Conservation (phyloP, 306 rosid species). For the Ammopiptanthus mongolicus region DNA sequence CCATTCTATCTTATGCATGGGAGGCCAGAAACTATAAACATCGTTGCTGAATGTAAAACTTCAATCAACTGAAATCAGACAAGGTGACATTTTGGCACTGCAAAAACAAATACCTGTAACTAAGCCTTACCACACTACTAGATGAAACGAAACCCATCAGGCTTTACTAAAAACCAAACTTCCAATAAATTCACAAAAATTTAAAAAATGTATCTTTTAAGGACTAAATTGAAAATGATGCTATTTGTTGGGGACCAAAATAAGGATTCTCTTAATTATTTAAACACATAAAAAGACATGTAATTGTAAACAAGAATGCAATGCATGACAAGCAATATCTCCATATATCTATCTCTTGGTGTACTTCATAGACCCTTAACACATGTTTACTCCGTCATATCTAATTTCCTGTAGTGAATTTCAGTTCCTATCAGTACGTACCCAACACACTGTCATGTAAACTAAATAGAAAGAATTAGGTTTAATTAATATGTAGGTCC, state of each 20-base stretch:
- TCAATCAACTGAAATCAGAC: neutral
- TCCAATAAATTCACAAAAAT: neutral
- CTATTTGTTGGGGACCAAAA: neutral
- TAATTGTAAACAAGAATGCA: neutral
- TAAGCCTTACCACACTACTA: neutral
- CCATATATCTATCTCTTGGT: neutral
- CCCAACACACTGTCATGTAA: neutral
- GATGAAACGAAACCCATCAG: neutral
- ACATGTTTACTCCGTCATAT: neutral
- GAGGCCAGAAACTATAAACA: neutral
- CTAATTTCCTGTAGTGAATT: neutral
- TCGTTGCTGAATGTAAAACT: neutral
- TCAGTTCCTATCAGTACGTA: neutral
- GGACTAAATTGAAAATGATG: neutral
- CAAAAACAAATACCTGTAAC: neutral
- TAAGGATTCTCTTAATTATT: neutral
- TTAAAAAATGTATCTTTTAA: neutral
- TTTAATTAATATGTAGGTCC: too few species aligned
- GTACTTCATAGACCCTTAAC: neutral
- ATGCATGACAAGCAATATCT: neutral
- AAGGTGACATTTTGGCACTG: neutral
- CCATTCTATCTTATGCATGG: neutral
- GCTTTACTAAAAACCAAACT: neutral
- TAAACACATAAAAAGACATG: neutral
- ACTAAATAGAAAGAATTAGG: neutral